Base-by-base conservation (phyloP, 768 basidiomycete genomes). In the Erythrobasidium yunnanense region DNA sequence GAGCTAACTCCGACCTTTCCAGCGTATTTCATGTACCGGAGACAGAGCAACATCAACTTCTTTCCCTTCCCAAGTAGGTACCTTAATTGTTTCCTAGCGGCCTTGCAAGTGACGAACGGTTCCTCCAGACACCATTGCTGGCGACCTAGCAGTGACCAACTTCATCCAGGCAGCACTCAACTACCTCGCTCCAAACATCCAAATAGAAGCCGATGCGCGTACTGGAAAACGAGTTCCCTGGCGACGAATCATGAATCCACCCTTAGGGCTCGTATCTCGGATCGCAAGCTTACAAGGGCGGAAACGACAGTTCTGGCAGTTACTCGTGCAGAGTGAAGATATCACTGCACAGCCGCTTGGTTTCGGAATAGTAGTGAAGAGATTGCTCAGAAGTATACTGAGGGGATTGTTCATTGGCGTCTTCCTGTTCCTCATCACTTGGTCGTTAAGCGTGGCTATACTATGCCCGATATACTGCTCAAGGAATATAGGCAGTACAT, bases 391-490 rank as follows among this genome's bases (percentile, higher is more conserved):
- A 8, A 25, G 17, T 25, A 51, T 51, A 15, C 23, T 51, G 11
- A 15, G 49, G 17, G 49, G 49, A 13, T 25, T 51, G 17, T 51
- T 51, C 49, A 8, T 51, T 23, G 22, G 13, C 49, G 49, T 51
- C 49, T 51, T 51, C 49, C 49, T 51, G 17, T 51, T 51, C 49
- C 49, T 51, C 49, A 13, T 51, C 49, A 51, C 49, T 8, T 51
- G 49, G 49, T 51, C 49, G 11, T 25, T 51, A 13, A 51, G 49
- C 22, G 49, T 51, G 17, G 49, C 49, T 25, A 51, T 51, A 15
- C 13, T 25, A 8, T 51, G 49, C 49, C 49, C 49, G 8, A 51
- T 51, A 15, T 51, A 51, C 22, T 51, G 49, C 49, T 15, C 17
- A 11, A 23, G 8, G 49, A 51, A 51, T 23, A 51, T 51, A 8